Evolutionary conservation across 352 stramenopile genomes (phyloP), one percentile per base, ranked within the genome.

Genomic region (Elongisporangium undulatum): DNA sequence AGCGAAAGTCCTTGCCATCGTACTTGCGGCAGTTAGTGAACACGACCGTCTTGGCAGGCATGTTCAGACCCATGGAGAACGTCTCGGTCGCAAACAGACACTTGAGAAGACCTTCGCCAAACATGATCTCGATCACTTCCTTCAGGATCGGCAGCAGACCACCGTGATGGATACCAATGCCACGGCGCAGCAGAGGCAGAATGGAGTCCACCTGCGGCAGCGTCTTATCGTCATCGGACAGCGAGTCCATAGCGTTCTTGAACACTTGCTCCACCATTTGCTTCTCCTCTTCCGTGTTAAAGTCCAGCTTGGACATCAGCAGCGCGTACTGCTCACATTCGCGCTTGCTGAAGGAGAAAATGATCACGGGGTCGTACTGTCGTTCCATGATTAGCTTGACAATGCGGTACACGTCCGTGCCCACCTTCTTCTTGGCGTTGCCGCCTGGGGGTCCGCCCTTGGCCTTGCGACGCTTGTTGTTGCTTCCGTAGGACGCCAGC

Each of bases 121-220:
- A 93, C 58, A 95, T 88, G 66, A 93, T 92, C 59, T 92, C 84
- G 48, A 93, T 98, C 74, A 99, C 96, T 80, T 99, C 98, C 73
- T 99, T 99, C 23, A 99, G 71, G 61, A 99, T 99, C 8, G 98
- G 98, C 38, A 99, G 75, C 45, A 99, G 72, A 55, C 98, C 98
- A 59, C 97, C 97, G 82, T 99, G 98, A 72, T 99, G 98, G 63
- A 99, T 98, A n/a, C 98, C 98, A 60, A 99, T 98, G n/a, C 98
- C 98, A 26, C 96, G 89, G 66, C 98, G 94, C 48, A 99, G 78
- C 54, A 99, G 70, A 24, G 97, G 97, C 38, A 99, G 69, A 55
- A 99, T 89, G 45, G 96, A 97, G 61, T 97, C 79, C 0, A 99
- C 97, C 72, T 99, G 97, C 0, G 98, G 98, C 19, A 99, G 82